Conservation (phyloP, 352 stramenopile genomes). For the Pythium myriotylum region DNA sequence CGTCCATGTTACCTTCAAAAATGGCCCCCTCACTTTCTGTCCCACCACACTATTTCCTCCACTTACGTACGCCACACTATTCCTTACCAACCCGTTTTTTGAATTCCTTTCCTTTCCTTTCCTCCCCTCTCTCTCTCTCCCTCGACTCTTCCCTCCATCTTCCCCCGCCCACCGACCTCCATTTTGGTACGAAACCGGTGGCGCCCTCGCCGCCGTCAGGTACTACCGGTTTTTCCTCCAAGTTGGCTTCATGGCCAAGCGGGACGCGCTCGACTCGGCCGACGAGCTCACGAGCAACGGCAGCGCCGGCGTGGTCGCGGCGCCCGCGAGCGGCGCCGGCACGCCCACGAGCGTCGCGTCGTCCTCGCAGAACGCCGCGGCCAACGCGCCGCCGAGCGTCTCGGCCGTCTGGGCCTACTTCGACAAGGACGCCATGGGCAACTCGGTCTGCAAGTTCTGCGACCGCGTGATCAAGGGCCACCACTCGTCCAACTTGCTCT, state of each 20-base stretch:
- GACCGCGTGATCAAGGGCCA: slow-evolving; percentile 84
- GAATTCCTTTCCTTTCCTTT: neutral
- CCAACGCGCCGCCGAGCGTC: slow-evolving; percentile 54
- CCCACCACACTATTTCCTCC: slow-evolving; percentile 4
- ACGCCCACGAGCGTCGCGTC: slow-evolving; percentile 8
- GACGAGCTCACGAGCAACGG: slow-evolving; percentile 14
- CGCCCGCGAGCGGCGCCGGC: slow-evolving; percentile 11
- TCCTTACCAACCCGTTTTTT: slow-evolving; percentile 15
- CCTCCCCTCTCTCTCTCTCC: slow-evolving; percentile 1
- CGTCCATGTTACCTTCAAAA: neutral
- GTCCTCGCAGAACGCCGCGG: neutral
- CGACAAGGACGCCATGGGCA: slow-evolving; percentile 71
- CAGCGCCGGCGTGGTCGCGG: slow-evolving; percentile 5
- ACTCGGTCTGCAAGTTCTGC: slow-evolving; percentile 87
- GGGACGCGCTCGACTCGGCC: slow-evolving; percentile 17
- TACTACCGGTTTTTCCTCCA: slow-evolving; percentile 30
- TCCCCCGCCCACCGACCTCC: slow-evolving; percentile 2
- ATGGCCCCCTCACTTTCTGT: neutral
- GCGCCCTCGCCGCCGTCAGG: neutral
- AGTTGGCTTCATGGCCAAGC: slow-evolving; percentile 34
- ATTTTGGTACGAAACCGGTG: slow-evolving; percentile 33
- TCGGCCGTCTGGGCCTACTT: slow-evolving; percentile 87
- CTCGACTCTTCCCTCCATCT: slow-evolving; percentile 5
- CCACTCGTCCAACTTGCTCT: slow-evolving; percentile 83
- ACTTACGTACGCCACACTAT: slow-evolving; percentile 17